These are phyloP conservation scores for Oemleria cerasiformis DNA, from an alignment of 306 rosid species.

Conservation along the genomic window DNA sequence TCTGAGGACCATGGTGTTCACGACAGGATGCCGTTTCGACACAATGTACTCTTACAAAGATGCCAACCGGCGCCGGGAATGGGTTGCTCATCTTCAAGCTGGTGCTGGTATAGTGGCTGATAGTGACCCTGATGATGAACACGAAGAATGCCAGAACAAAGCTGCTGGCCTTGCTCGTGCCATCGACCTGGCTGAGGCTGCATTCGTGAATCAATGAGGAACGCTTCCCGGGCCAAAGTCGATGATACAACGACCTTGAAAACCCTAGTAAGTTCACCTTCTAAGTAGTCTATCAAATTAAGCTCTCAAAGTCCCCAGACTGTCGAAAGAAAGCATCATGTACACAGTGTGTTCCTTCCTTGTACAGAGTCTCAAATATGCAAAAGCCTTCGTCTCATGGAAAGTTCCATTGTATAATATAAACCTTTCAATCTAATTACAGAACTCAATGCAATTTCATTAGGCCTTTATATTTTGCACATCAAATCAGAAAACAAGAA, in stretches of 20 bases:
- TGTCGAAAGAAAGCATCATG: background rate
- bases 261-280: background rate
- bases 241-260: background rate
- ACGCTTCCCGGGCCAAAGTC: background rate
- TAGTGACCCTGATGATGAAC: slow-evolving; percentile 67
- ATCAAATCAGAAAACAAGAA: too few species aligned
- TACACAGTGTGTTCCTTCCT: background rate
- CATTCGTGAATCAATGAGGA: slow-evolving; percentile 47
- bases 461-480: too few species aligned
- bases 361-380: background rate
- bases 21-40: slow-evolving; percentile 57
- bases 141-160: slow-evolving; percentile 83
- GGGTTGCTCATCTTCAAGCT: slow-evolving; percentile 81
- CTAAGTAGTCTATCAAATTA: background rate
- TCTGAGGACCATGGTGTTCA: slow-evolving; percentile 68
- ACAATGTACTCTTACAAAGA: slow-evolving; percentile 70
- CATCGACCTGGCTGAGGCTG: slow-evolving; percentile 74
- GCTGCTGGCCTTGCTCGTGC: slow-evolving; percentile 88
- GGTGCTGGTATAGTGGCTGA: slow-evolving; percentile 93
- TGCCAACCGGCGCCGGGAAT: slow-evolving; percentile 43
- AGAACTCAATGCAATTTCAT: background rate
- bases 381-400: background rate
- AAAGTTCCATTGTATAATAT: background rate
- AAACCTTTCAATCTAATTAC: background rate
- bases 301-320: background rate